Conservation (phyloP, 306 rosid genomes). For the Alnus glutinosa region DNA sequence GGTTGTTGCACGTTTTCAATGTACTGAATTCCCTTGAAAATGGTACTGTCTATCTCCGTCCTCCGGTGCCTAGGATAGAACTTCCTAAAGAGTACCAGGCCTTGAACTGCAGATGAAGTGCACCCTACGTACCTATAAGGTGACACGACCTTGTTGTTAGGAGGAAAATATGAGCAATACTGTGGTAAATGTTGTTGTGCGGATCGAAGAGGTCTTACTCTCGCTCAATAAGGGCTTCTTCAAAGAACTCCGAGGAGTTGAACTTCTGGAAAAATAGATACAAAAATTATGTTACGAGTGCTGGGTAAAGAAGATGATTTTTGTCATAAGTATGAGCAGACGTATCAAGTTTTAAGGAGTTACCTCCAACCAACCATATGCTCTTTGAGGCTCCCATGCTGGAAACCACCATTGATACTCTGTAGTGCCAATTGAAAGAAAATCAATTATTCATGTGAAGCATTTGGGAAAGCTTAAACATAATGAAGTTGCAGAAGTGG, state of each 20-base stretch:
- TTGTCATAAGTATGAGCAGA: too few species aligned
- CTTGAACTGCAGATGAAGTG: slow-evolving; percentile 62
- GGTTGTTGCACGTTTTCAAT: slow-evolving; percentile 51
- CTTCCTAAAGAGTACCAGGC: slow-evolving; percentile 50
- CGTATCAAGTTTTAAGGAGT: neutral
- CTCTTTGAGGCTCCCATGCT: slow-evolving; percentile 66
- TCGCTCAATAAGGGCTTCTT: slow-evolving; percentile 48
- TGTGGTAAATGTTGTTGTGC: neutral
- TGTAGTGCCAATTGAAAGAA: slow-evolving; percentile 6
- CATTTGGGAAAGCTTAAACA: neutral
- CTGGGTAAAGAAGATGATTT: neutral
- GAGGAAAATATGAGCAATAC: neutral
- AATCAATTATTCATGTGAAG: neutral
- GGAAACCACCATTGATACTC: slow-evolving; percentile 63
- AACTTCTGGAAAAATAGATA: slow-evolving; percentile 40
- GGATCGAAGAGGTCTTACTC: slow-evolving; percentile 40
- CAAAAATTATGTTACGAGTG: neutral
- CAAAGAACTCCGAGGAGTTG: slow-evolving; percentile 63
- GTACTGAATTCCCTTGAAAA: slow-evolving; percentile 45
- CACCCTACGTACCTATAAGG: slow-evolving; percentile 28
- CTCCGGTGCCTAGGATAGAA: slow-evolving; percentile 55
- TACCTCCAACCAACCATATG: slow-evolving; percentile 35
- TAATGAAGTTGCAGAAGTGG: neutral
- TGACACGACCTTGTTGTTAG: slow-evolving; percentile 38
- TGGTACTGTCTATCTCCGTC: slow-evolving; percentile 48